Evolutionary conservation across 176 grass and related monocot species (phyloP).

Genomic region (Ananas comosus): DNA sequence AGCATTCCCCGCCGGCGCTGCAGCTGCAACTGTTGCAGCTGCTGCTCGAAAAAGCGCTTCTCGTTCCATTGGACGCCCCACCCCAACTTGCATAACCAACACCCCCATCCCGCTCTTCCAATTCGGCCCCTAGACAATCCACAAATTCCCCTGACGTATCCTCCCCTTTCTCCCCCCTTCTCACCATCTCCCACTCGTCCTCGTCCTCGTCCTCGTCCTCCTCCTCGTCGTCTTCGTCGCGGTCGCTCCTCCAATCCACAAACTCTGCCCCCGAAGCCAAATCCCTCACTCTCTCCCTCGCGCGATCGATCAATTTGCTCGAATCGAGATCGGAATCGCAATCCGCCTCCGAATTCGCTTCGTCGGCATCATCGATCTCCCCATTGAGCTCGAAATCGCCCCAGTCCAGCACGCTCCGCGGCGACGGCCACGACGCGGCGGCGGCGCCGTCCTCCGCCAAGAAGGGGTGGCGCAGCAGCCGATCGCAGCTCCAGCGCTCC

Average conservation of each 20-base stretch:
- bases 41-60: neutral
- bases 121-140: neutral
- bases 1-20: neutral
- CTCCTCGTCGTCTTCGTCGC: slow-evolving; percentile 18
- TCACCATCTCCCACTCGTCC: neutral
- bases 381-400: neutral
- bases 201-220: slow-evolving; percentile 17
- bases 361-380: slow-evolving; percentile 18
- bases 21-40: neutral
- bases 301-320: neutral
- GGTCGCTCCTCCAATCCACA: slow-evolving; percentile 9
- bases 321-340: neutral
- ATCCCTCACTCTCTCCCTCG: slow-evolving; percentile 27
- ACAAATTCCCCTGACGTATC: neutral
- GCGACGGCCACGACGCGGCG: slow-evolving; percentile 19
- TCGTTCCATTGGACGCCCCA: neutral
- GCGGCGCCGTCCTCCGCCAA: slow-evolving; percentile 21
- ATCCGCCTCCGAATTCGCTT: neutral
- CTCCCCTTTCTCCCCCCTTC: neutral
- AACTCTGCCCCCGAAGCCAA: neutral
- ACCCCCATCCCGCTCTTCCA: neutral
- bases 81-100: neutral
- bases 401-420: slow-evolving; percentile 67
- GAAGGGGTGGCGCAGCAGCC: slow-evolving; percentile 67
- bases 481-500: slow-evolving; percentile 59